These are phyloP conservation scores for Tilletia setariae DNA, from an alignment of 1,284 basidiomycete species.

Conservation along the genomic window DNA sequence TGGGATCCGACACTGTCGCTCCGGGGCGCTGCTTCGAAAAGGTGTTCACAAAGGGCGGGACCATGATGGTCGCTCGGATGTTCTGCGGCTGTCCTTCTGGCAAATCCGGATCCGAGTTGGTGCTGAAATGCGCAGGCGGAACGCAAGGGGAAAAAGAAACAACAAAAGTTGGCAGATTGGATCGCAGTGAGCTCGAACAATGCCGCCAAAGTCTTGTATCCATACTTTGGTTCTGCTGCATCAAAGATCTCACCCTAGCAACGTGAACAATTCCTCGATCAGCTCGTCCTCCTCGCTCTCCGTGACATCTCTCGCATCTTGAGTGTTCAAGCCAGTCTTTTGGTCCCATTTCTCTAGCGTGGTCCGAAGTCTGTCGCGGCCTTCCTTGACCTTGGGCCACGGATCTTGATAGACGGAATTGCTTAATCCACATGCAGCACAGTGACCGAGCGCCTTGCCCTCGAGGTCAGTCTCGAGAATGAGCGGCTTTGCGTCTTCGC, in stretches of 20 bases:
- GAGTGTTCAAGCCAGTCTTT: background rate
- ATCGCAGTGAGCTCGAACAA: too few species aligned
- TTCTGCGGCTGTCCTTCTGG: constrained; percentile 21
- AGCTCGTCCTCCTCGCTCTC: constrained; percentile 16
- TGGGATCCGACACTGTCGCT: background rate
- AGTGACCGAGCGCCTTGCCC: background rate
- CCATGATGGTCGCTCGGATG: constrained; percentile 28
- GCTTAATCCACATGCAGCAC: constrained; percentile 17
- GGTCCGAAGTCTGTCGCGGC: background rate
- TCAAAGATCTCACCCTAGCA: constrained; percentile 24
- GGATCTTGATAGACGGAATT: constrained; percentile 18
- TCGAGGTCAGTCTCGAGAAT: background rate
- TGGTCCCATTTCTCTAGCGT: background rate
- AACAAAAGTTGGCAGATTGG: too few species aligned
- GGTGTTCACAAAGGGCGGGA: constrained; percentile 25
- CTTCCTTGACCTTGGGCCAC: constrained; percentile 17
- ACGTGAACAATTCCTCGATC: constrained; percentile 24
- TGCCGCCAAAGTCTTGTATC: background rate
- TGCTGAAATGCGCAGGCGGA: background rate
- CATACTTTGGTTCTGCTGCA: background rate
- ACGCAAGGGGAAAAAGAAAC: too few species aligned
- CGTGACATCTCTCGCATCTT: background rate
- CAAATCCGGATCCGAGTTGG: constrained; percentile 18
- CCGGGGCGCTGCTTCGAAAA: background rate
- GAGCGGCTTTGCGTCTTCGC: background rate